phyloP scores from a whole-genome alignment of 169 alveolate species.

The Ichthyophthirius multifiliis region DNA sequence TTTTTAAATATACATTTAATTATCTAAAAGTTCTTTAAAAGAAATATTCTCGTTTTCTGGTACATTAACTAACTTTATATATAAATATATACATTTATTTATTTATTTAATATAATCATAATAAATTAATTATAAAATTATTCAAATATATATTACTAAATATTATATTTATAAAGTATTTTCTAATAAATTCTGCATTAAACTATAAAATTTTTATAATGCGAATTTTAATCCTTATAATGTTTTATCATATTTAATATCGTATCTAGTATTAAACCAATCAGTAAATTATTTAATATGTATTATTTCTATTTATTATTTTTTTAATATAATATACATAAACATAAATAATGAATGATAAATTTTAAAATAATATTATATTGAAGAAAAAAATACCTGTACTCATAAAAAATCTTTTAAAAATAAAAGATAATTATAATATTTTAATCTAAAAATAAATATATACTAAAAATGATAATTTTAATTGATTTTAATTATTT shows the following conservation, averaged over 20 bases:
- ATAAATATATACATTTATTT: background rate
- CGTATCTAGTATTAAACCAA: background rate
- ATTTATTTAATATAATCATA: background rate
- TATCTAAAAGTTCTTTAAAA: constrained; percentile 2
- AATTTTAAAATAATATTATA: background rate
- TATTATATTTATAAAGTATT: background rate
- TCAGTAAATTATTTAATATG: background rate
- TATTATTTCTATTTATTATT: background rate
- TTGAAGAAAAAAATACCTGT: background rate
- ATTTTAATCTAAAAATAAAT: background rate
- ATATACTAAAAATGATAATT: too few species aligned
- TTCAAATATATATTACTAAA: background rate
- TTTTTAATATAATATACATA: background rate
- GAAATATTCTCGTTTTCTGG: background rate
- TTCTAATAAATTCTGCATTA: background rate
- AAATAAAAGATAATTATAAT: background rate
- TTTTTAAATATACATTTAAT: background rate
- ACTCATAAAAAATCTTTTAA: background rate
- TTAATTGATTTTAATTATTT: too few species aligned
- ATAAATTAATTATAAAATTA: background rate
- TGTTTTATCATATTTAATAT: background rate
- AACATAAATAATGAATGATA: too few species aligned
- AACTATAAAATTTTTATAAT: background rate
- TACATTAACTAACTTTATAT: background rate
- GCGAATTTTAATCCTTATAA: background rate